These are phyloP conservation scores for Cymbidium sinense DNA, from an alignment of 106 monocot species.

Conservation along the genomic window DNA sequence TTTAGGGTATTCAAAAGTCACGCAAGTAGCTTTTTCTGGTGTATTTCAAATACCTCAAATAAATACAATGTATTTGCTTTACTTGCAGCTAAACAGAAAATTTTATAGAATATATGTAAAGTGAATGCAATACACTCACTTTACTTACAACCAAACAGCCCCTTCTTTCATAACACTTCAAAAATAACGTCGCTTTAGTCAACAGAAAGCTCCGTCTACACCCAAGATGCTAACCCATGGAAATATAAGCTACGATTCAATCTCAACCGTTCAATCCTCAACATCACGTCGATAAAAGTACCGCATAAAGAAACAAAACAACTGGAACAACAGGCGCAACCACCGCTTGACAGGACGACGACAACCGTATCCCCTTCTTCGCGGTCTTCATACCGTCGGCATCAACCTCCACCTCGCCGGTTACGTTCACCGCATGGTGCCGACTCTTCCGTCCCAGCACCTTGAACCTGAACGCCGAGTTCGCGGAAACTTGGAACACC, in stretches of 20 bases:
- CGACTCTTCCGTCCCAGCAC: conserved; percentile 7
- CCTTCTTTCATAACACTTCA: too few relatives aligned
- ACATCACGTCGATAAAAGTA: background rate
- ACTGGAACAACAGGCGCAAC: background rate
- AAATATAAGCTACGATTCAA: background rate
- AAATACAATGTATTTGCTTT: too few relatives aligned
- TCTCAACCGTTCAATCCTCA: background rate
- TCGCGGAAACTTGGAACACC: conserved; percentile 5
- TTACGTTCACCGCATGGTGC: background rate
- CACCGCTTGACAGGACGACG: background rate
- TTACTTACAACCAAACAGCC: too few relatives aligned
- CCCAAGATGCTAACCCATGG: too few relatives aligned
- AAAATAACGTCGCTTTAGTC: too few relatives aligned
- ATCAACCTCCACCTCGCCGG: conserved; percentile 6
- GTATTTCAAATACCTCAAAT: too few relatives aligned
- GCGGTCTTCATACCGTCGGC: conserved; percentile 10
- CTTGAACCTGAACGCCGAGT: conserved; percentile 17
- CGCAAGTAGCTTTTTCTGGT: too few relatives aligned
- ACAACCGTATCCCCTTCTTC: conserved; percentile 15
- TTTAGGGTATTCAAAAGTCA: too few relatives aligned
- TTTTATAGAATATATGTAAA: too few relatives aligned
- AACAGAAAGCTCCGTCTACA: too few relatives aligned
- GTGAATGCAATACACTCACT: too few relatives aligned
- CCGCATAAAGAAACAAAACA: background rate
- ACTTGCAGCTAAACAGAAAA: too few relatives aligned